These are phyloP conservation scores for Turritis glabra DNA, from an alignment of 345 rosid species.

Conservation along the genomic window DNA sequence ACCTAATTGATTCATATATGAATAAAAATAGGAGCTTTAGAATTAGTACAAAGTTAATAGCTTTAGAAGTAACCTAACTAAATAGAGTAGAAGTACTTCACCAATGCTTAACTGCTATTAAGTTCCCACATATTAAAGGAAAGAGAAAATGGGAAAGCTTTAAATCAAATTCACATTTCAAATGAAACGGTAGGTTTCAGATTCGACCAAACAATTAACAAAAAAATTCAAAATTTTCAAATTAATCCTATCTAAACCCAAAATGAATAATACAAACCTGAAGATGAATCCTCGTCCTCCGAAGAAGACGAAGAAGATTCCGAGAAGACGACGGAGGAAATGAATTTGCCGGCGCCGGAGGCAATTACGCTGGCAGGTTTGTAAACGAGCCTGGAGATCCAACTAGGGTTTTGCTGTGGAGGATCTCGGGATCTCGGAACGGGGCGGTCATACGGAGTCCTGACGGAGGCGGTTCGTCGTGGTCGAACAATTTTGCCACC, in stretches of 20 bases:
- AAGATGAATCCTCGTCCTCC: conserved; percentile 48
- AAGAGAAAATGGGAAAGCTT: conserved; percentile 6
- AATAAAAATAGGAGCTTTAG: background rate
- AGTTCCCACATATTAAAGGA: conserved; percentile 26
- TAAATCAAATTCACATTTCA: conserved; percentile 17
- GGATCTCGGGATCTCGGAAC: conserved; percentile 30
- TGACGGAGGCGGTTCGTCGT: conserved; percentile 44
- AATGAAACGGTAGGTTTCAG: conserved; percentile 5
- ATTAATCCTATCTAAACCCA: background rate
- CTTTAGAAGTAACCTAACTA: conserved; percentile 5
- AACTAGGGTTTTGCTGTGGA: conserved; percentile 64
- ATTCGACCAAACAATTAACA: background rate
- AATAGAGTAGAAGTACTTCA: conserved; percentile 9
- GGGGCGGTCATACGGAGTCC: conserved; percentile 72
- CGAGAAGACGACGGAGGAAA: conserved; percentile 64
- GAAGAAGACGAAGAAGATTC: conserved; percentile 63
- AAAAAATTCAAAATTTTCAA: background rate
- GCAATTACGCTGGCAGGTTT: conserved; percentile 81
- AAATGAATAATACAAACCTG: conserved; percentile 40
- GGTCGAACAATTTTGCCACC: conserved; percentile 71
- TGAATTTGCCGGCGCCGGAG: conserved; percentile 69
- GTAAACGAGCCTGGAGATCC: conserved; percentile 74
- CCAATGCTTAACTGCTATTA: conserved; percentile 1
- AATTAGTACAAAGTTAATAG: background rate
- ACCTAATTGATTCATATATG: conserved; percentile 2